Evolutionary conservation across 176 grass and related monocot genomes (phyloP).

Genomic region (Rhynchospora pubera): DNA sequence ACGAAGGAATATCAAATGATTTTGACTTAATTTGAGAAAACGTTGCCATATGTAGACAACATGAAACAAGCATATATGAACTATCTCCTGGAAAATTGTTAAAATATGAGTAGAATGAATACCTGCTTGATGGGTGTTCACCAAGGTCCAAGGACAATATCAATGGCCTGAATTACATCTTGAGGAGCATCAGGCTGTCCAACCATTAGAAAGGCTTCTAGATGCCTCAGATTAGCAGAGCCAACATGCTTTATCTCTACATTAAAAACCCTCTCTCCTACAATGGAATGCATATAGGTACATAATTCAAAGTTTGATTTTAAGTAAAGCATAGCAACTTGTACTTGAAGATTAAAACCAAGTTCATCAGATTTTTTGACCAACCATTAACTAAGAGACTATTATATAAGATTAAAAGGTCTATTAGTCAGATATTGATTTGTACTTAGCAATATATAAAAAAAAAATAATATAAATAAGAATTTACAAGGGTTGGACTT

Average conservation of each 20-base stretch:
- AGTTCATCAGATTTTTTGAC: background rate
- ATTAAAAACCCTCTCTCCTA: slow-evolving; percentile 27
- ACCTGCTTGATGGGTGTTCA: slow-evolving; percentile 35
- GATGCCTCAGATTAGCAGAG: slow-evolving; percentile 24
- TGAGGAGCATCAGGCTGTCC: slow-evolving; percentile 19
- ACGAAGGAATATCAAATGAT: no score
- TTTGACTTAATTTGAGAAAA: no score
- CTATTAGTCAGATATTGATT: background rate
- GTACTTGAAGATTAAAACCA: background rate
- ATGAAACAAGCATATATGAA: background rate
- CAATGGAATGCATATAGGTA: background rate
- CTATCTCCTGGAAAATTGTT: background rate
- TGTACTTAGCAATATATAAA: background rate
- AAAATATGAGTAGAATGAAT: background rate
- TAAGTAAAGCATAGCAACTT: background rate
- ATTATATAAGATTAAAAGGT: background rate
- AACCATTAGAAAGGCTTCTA: slow-evolving; percentile 35
- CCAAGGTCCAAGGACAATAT: slow-evolving; percentile 53
- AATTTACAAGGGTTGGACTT: slow-evolving; percentile 1
- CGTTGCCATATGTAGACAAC: background rate
- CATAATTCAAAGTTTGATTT: background rate
- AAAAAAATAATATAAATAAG: no score
- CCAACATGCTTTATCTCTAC: slow-evolving; percentile 42
- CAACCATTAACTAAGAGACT: background rate
- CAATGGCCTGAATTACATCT: slow-evolving; percentile 38